Conservation (phyloP, 2,329 filamentous ascomycete species). For the Microdochium paspali region DNA sequence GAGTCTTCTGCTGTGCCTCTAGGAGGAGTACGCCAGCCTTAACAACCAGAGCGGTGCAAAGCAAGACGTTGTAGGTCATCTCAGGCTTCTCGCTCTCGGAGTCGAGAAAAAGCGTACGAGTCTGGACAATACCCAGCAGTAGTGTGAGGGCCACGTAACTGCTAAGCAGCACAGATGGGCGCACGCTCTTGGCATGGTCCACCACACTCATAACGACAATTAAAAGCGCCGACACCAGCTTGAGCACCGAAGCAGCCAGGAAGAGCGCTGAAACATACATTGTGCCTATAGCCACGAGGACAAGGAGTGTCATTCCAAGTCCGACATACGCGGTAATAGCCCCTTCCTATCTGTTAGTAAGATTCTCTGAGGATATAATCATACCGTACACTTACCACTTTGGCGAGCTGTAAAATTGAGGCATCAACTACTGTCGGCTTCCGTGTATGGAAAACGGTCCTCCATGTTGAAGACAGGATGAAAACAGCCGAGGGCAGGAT, state of each 20-base stretch:
- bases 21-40: no score
- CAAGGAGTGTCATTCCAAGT: no score
- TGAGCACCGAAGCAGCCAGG: conserved; percentile 16
- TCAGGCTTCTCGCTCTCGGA: conserved; percentile 2
- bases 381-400: conserved; percentile 18
- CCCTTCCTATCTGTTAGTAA: no score
- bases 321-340: no score
- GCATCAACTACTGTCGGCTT: conserved; percentile 21
- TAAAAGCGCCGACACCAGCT: conserved; percentile 13
- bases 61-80: conserved; percentile 18
- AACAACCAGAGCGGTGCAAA: conserved; percentile 15
- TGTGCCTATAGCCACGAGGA: conserved; percentile 1
- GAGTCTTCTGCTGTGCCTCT: no score
- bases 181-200: conserved; percentile 10
- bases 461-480: conserved; percentile 18
- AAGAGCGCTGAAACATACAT: conserved; percentile 14
- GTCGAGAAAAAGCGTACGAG: conserved; percentile 30
- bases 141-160: conserved; percentile 30
- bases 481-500: conserved; percentile 18
- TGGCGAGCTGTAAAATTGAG: conserved; percentile 14
- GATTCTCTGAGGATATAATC: conserved; percentile 4
- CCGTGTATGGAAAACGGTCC: conserved; percentile 13
- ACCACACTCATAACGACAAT: conserved; percentile 7
- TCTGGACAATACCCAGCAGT: conserved; percentile 31
- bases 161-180: conserved; percentile 32